Conservation (phyloP, 768 basidiomycete species). For the Trametes gibbosa region DNA sequence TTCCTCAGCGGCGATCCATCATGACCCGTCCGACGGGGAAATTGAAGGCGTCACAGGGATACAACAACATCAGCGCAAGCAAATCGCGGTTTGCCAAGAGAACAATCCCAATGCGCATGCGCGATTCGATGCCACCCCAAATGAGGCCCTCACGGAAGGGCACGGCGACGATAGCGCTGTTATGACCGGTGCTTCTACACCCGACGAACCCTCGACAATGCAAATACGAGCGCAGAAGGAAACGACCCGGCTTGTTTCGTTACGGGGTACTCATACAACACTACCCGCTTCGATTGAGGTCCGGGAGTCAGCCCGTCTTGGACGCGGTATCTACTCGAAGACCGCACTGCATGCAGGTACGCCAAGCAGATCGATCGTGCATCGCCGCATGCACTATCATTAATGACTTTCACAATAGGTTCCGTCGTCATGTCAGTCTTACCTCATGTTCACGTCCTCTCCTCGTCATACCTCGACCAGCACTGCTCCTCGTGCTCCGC, state of each 20-base stretch:
- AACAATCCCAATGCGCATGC: not conserved
- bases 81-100: not conserved
- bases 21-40: no score
- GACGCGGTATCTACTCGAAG: conserved; percentile 48
- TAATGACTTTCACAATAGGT: conserved; percentile 40
- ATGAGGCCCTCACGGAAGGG: not conserved
- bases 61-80: not conserved
- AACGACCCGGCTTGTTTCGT: not conserved
- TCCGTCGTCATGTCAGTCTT: conserved; percentile 51
- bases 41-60: not conserved
- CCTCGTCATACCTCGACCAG: conserved; percentile 53
- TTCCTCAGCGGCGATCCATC: not conserved
- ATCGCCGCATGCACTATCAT: not conserved
- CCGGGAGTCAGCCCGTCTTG: conserved; percentile 33
- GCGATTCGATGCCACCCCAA: not conserved
- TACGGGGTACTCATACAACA: conserved; percentile 25
- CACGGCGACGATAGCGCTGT: not conserved
- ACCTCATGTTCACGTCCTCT: conserved; percentile 65
- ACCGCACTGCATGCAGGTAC: conserved; percentile 37
- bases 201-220: not conserved
- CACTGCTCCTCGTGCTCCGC: conserved; percentile 72
- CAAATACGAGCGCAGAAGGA: not conserved
- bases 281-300: conserved; percentile 45
- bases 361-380: not conserved
- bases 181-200: no score